Base-by-base conservation (phyloP, 176 grass and related monocot genomes). In the Cenchrus purpureus region DNA sequence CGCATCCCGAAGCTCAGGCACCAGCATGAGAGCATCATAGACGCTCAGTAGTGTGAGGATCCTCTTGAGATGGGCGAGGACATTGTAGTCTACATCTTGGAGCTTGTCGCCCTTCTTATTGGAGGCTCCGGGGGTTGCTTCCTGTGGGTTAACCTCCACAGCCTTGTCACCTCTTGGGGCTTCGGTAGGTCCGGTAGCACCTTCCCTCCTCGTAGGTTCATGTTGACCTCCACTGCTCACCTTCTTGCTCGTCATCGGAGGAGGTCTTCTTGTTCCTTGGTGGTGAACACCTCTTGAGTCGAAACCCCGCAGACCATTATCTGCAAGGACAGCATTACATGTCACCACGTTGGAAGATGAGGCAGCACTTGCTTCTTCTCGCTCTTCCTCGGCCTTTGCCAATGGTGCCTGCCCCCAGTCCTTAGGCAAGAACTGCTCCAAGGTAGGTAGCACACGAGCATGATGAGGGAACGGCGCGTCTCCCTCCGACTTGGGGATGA, bases 311-410 rank as follows among this genome's bases (percentile, higher is more conserved):
- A 0, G 9, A 0, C 0, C 3, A 2, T 6, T 9, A 7, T 46
- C 45, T 0, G 6, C 8, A 4, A 10, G 16, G 42, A 43, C 3
- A 1, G 4, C 16, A 0, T 44, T 44, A 7, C 66, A 69, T 10
- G 40, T 69, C 4, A 16, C 8, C 2, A n/a, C 8, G 2, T 70
- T 45, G 0, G 42, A 45, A 2, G 66, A 4, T 0, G 17, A 1
- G 0, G 16, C 0, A 5, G 16, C 17, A 8, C 5, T 8, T 70
- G 51, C 51, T 53, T 12, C 67, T 1, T 11, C 1, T 3, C 0
- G 0, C 0, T 0, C 34, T 10, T 10, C 16, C 6, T 46, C 8
- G 0, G 8, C 17, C 2, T 1, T n/a, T 2, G 1, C 4, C 5
- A 0, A 1, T 0, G 20, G 3, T 6, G 0, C 1, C 11, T 12